These are phyloP conservation scores for Physcomitrellopsis africana DNA, from an alignment of 225 moss, liverwort and hornwort genomes.

Conservation along the genomic window DNA sequence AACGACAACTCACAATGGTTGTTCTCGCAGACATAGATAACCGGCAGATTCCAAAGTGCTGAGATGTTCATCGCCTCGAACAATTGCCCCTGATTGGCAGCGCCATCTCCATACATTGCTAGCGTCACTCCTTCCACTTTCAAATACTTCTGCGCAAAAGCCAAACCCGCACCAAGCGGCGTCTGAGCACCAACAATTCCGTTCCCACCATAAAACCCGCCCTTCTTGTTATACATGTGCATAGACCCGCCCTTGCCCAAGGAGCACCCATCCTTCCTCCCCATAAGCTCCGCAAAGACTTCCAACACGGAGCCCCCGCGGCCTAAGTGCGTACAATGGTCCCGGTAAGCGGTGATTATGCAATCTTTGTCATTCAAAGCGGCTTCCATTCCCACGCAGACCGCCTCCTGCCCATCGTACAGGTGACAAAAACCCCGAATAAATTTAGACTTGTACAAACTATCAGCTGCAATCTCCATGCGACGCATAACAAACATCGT, in stretches of 20 bases:
- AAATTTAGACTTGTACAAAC: slow-evolving; percentile 88
- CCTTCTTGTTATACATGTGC: slow-evolving; percentile 95
- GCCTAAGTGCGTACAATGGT: slow-evolving; percentile 87
- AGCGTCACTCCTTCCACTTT: slow-evolving; percentile 94
- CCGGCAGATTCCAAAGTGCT: slow-evolving; percentile 88
- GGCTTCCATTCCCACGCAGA: slow-evolving; percentile 98
- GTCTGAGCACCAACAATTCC: slow-evolving; percentile 98
- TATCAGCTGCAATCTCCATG: slow-evolving; percentile 97
- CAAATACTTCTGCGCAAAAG: slow-evolving; percentile 92
- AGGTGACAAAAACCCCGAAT: slow-evolving; percentile 93
- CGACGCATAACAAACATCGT: slow-evolving; percentile 91
- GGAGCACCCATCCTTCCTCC: slow-evolving; percentile 81
- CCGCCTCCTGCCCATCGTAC: slow-evolving; percentile 98
- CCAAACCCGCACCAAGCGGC: slow-evolving; percentile 90
- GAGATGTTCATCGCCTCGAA: slow-evolving; percentile 99
- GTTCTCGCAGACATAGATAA: slow-evolving; percentile 85
- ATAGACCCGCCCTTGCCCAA: slow-evolving; percentile 85
- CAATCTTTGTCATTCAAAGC: slow-evolving; percentile 83
- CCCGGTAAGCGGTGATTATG: slow-evolving; percentile 93
- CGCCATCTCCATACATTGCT: slow-evolving; percentile 92
- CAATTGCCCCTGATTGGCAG: slow-evolving; percentile 97
- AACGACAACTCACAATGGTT: slow-evolving; percentile 58
- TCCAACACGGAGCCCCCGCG: slow-evolving; percentile 79
- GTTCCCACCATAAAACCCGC: slow-evolving; percentile 87
- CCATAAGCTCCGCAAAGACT: slow-evolving; percentile 97